Base-by-base conservation (phyloP, 2,329 filamentous ascomycete species). In the Diaporthe ilicicola region DNA sequence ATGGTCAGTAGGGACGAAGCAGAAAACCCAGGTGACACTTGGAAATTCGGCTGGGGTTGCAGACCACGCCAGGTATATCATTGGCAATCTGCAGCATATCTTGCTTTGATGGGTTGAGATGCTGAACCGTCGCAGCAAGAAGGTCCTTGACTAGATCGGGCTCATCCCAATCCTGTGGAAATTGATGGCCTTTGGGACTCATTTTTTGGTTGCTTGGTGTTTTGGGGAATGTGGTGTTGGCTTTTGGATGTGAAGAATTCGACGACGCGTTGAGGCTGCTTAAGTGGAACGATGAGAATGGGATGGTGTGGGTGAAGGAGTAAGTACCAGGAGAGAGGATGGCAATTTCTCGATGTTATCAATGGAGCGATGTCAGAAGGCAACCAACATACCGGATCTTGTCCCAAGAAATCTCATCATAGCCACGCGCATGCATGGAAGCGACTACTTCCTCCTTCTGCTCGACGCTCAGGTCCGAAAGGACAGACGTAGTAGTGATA, bases 131-230 rank as follows among this genome's bases (percentile, higher is more conserved):
- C 34, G 80, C 81, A 8, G 82, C 69, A 44, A 88, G 79, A 51
- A 87, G 82, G 50, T 84, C 83, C 70, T 84, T 77, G 55, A 87
- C 84, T 22, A 82, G 79, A 10, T 78, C 77, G 6, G 79, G 72
- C 0, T 71, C 75, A 34, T 81, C 81, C 85, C 85, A 88, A 42
- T 77, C 79, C 74, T 76, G 67, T 15, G 74, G 34, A 72, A 67
- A 39, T 24, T 42, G 50, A 24, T 13, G 66, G 44, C 44, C 17
- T 68, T 22, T 48, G 13, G 59, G 2, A 37, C 42, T 42, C 53
- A 54, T 70, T 27, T 64, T 64, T 50, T 44, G n/a, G 9, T 29
- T 4, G 44, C 29, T 34, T 55, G 56, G 29, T 51, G 53, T 27
- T 6, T 22, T 42, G 24, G 48, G 24, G 7, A 34, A n/a, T n/a